Percentiles rank a stretch among this genome's conserved stretches.
Conservation (phyloP, 257 asterid genomes). For the Primulina huaijiensis region DNA sequence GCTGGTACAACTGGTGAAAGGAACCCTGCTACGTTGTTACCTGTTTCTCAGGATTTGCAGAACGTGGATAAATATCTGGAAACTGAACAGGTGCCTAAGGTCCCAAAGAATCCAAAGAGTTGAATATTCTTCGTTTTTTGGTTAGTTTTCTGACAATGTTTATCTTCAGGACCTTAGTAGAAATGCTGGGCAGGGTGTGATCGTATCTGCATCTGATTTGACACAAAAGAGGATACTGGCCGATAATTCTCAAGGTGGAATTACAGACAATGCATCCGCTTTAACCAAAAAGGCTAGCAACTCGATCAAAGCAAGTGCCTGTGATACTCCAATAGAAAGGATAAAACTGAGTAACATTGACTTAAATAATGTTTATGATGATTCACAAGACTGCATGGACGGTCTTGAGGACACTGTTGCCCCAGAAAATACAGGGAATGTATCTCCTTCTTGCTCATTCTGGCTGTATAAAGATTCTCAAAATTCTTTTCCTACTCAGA, state of each 20-base stretch:
- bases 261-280: slow-evolving; percentile 35
- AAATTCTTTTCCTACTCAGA: slow-evolving; percentile 58
- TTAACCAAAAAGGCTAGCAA: slow-evolving; percentile 35
- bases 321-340: slow-evolving; percentile 37
- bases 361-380: slow-evolving; percentile 77
- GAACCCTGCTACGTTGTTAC: slow-evolving; percentile 25
- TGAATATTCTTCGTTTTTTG: slow-evolving; percentile 4
- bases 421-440: slow-evolving; percentile 34
- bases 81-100: slow-evolving; percentile 27
- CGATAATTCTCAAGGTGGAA: slow-evolving; percentile 40
- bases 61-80: slow-evolving; percentile 28
- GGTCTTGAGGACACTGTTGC: slow-evolving; percentile 38
- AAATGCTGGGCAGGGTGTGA: slow-evolving; percentile 22
- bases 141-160: slow-evolving; percentile 18
- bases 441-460: slow-evolving; percentile 41
- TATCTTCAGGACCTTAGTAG: slow-evolving; percentile 32
- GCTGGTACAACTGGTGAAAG: slow-evolving; percentile 28
- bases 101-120: slow-evolving; percentile 1
- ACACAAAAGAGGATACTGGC: slow-evolving; percentile 18
- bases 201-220: slow-evolving; percentile 26
- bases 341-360: slow-evolving; percentile 52
- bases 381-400: slow-evolving; percentile 66
- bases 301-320: slow-evolving; percentile 34
- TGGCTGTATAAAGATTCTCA: slow-evolving; percentile 51
- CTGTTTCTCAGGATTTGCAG: slow-evolving; percentile 32